Evolutionary conservation across 805 yeast genomes (phyloP).

Genomic region (Huiozyma sinensis): DNA sequence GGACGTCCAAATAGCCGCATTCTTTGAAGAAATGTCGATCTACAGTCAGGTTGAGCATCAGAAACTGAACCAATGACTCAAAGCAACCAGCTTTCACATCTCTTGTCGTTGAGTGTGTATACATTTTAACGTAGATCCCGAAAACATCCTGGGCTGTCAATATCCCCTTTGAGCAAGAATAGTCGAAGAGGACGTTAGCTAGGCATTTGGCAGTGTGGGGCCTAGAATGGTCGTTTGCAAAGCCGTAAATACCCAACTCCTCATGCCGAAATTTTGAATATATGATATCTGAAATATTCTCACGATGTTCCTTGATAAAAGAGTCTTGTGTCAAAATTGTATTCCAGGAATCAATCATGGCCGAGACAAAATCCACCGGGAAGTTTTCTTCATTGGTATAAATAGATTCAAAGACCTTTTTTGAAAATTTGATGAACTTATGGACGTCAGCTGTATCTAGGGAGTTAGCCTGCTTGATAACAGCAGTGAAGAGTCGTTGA

Average conservation of each 20-base stretch:
- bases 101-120: conserved; percentile 11
- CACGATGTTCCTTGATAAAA: conserved; percentile 15
- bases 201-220: conserved; percentile 25
- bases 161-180: conserved; percentile 12
- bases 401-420: conserved; percentile 13
- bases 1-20: conserved; percentile 18
- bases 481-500: conserved; percentile 14
- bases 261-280: conserved; percentile 15
- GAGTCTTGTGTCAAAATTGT: conserved; percentile 12
- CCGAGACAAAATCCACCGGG: conserved; percentile 20
- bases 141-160: conserved; percentile 13
- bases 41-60: conserved; percentile 18
- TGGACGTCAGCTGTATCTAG: conserved; percentile 6
- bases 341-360: conserved; percentile 19
- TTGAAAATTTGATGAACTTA: conserved; percentile 21
- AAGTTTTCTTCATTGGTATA: conserved; percentile 14
- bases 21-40: conserved; percentile 22
- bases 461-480: conserved; percentile 12
- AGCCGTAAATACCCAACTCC: conserved; percentile 21
- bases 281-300: conserved; percentile 9
- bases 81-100: conserved; percentile 26
- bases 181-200: conserved; percentile 28
- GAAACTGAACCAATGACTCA: conserved; percentile 30
- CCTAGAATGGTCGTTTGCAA: conserved; percentile 21
- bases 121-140: conserved; percentile 16